Evolutionary conservation across 148 eudicot genomes (phyloP), one percentile per base, ranked within the genome.

Genomic region (Rheum nobile): DNA sequence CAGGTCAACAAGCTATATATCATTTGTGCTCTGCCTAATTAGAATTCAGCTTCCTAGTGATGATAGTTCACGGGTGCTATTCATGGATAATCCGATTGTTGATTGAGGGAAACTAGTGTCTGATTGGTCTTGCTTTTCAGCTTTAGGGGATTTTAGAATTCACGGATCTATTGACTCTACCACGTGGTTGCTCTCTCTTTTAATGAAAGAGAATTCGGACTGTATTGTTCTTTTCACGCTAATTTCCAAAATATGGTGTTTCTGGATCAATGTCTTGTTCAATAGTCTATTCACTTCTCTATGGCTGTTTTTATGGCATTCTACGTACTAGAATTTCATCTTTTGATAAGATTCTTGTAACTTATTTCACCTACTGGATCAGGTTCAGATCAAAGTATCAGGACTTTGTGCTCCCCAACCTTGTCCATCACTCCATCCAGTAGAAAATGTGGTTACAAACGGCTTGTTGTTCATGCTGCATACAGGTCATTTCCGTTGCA

Each of bases 381-480:
- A 82, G 80, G 86, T 22, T 80, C 79, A 37, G 89, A 88, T 55
- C 83, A 48, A 52, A 72, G 48, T 76, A 35, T 48, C 50, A 80
- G 86, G 71, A 79, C 78, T 78, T 71, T 79, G 81, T 74, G 81
- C 29, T 80, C 90, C 75, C 78, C 83, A 74, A 82, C 80, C 67
- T 43, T 84, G 80, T 77, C 88, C 68, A 71, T 87, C 72, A 52
- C 80, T 74, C 73, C 82, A 47, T 84, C 71, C 55, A 46, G 67
- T 46, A 77, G 71, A 50, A 84, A 77, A 81, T 24, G 70, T 71
- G 74, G 77, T 34, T 83, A 72, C 74, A 89, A 82, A 70, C 68
- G 80, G 69, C 87, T 86, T n/a, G 70, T 83, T 61, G 82, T 91
- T 55, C 87, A 83, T 75, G 98, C 98, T 39, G 48, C 86, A 12